Evolutionary conservation across 2,329 filamentous ascomycete species (phyloP), one percentile per base, ranked within the genome.

Genomic region (Colletotrichum noveboracense): DNA sequence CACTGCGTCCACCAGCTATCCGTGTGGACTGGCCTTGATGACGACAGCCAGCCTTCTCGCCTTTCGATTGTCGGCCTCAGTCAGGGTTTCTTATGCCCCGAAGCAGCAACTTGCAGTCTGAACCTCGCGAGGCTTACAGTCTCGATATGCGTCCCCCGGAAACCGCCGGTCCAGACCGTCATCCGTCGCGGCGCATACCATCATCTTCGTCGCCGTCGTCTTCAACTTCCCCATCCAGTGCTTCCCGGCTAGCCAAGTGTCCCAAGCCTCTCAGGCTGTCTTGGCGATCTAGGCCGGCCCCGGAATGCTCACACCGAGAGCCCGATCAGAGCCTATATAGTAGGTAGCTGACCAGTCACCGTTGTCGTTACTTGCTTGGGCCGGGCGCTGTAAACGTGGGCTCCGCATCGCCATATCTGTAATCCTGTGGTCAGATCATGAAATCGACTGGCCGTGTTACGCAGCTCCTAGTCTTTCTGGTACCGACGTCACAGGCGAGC

Each of bases 401-500:
- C 18, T 66, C 34, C 56, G 52, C 16, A 12, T 32, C 32, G 18
- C 18, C 43, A n/a, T 38, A 21, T 60, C 64, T 64, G 65, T 61
- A 60, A 66, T 74, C 66, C 56, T 56, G 61, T 55, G 48, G 66
- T 70, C 66, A 66, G 71, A 71, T 70, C 48, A 71, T 64, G 43
- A 62, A 16, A 32, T 56, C 13, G 34, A 28, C 52, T 24, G 28
- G 36, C 13, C 38, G 16, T 64, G 26, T 56, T 38, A 26, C 34
- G 58, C 43, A 48, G n/a, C n/a, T 58, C 32, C 7, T 34, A 28
- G 24, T n/a, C 67, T 62, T n/a, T 26, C 68, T 56, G 64, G 43
- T 64, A 68, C 64, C 64, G 73, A 73, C 70, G 73, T 72, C 64
- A 75, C 69, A 68, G 38, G 56, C 26, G 34, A 43, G 28, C 34